Conservation (phyloP, 768 basidiomycete genomes). For the Suillus subalutaceus region DNA sequence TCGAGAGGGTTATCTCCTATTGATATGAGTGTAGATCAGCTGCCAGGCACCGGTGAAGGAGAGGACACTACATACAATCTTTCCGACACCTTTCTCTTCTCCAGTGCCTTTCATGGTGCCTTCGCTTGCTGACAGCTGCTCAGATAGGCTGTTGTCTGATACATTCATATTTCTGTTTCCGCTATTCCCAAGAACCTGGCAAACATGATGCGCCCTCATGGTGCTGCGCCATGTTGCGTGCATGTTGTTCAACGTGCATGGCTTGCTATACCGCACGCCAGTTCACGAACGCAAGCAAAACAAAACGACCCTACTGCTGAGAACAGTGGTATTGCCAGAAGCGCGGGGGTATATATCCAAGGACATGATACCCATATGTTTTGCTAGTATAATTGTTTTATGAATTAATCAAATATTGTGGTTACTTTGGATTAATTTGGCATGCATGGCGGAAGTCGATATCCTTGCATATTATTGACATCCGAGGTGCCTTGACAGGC, state of each 20-base stretch:
- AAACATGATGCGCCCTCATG: neutral
- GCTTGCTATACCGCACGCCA: neutral
- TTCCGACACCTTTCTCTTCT: neutral
- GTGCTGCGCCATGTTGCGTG: neutral
- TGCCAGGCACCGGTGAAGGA: neutral
- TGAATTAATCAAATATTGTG: neutral
- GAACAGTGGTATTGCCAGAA: neutral
- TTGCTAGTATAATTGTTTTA: neutral
- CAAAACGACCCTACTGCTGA: neutral
- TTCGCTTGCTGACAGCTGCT: neutral
- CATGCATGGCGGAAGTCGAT: neutral
- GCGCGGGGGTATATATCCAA: neutral
- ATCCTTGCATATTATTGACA: neutral
- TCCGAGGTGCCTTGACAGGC: neutral
- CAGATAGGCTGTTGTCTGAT: neutral
- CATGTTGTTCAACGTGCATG: neutral
- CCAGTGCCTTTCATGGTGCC: neutral
- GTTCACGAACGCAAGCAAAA: neutral
- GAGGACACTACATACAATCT: neutral
- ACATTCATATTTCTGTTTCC: neutral
- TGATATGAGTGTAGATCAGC: constrained; percentile 1
- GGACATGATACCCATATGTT: neutral
- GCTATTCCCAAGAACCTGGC: neutral
- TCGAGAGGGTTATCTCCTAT: constrained; percentile 7
- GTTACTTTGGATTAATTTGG: neutral